Evolutionary conservation across 1,284 basidiomycete genomes (phyloP).

Genomic region (Afroboletus lepidellus): DNA sequence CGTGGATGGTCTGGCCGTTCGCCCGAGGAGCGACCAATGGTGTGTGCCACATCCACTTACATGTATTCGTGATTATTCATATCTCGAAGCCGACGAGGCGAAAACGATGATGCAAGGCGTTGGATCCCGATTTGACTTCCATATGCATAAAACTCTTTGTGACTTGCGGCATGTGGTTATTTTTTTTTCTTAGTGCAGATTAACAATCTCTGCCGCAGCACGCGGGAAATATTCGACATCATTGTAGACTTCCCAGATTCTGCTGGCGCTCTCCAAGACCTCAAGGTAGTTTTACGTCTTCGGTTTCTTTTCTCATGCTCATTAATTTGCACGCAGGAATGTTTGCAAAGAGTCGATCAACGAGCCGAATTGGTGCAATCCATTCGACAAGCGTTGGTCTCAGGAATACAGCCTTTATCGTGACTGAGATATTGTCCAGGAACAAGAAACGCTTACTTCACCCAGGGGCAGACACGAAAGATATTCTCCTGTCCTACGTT

Average conservation of each 20-base stretch:
- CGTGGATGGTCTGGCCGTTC: constrained; percentile 82
- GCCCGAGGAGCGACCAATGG: constrained; percentile 60
- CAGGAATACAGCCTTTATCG: not conserved
- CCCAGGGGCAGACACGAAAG: constrained; percentile 93
- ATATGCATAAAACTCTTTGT: constrained; percentile 85
- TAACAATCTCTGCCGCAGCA: constrained; percentile 46
- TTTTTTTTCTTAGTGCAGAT: not conserved
- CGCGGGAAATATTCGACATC: constrained; percentile 90
- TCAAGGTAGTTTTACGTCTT: constrained; percentile 55
- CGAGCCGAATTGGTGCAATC: constrained; percentile 67
- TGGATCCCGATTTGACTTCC: constrained; percentile 86
- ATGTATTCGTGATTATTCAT: constrained; percentile 23
- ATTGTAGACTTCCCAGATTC: constrained; percentile 94
- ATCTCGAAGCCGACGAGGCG: constrained; percentile 61
- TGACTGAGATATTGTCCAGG: constrained; percentile 39
- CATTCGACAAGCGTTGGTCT: constrained; percentile 66
- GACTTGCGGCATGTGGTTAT: constrained; percentile 68
- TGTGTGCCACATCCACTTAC: constrained; percentile 34
- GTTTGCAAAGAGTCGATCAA: constrained; percentile 76
- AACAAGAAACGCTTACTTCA: constrained; percentile 88
- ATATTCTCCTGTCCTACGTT: constrained; percentile 93
- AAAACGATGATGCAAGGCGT: constrained; percentile 74
- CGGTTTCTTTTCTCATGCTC: not conserved
- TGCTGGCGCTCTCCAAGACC: constrained; percentile 80
- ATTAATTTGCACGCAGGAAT: constrained; percentile 49